phyloP scores from a whole-genome alignment of 2,329 filamentous ascomycete species.

The Sporothrix brunneoviolacea region DNA sequence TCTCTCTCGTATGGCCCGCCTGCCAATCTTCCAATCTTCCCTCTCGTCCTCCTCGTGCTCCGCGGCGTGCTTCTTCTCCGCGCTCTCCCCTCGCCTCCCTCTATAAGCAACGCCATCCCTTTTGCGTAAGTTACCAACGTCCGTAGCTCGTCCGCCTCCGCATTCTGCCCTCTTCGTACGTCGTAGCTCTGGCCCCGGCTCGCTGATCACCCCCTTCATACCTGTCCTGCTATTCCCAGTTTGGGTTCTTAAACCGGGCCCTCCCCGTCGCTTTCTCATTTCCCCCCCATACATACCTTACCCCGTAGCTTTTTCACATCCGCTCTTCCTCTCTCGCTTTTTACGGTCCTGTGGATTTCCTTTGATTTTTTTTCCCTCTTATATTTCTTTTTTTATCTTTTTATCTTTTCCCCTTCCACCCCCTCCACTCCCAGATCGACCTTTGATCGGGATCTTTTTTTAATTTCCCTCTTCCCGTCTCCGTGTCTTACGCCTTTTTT shows the following conservation, averaged over 20 bases:
- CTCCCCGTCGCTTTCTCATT: conserved; percentile 1
- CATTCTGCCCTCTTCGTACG: background rate
- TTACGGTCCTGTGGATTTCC: no score
- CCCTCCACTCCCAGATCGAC: no score
- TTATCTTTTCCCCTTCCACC: background rate
- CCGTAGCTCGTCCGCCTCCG: no score
- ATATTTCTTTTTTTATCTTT: background rate
- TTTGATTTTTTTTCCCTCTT: background rate
- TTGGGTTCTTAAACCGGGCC: conserved; percentile 4
- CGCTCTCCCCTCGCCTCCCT: background rate
- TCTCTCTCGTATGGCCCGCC: no score
- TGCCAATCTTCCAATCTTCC: background rate
- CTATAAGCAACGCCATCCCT: no score
- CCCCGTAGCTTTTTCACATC: conserved; percentile 3
- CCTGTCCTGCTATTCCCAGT: background rate
- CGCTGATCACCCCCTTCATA: background rate
- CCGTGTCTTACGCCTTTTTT: background rate
- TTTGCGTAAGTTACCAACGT: no score
- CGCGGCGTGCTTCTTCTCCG: no score
- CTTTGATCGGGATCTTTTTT: no score
- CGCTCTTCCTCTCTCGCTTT: background rate
- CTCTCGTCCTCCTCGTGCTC: no score
- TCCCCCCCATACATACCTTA: conserved; percentile 2
- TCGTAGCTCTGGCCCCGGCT: no score
- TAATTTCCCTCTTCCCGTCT: background rate